Evolutionary conservation across 768 basidiomycete genomes (phyloP), one percentile per base, ranked within the genome.

Genomic region (Leccinellum rugosiceps): DNA sequence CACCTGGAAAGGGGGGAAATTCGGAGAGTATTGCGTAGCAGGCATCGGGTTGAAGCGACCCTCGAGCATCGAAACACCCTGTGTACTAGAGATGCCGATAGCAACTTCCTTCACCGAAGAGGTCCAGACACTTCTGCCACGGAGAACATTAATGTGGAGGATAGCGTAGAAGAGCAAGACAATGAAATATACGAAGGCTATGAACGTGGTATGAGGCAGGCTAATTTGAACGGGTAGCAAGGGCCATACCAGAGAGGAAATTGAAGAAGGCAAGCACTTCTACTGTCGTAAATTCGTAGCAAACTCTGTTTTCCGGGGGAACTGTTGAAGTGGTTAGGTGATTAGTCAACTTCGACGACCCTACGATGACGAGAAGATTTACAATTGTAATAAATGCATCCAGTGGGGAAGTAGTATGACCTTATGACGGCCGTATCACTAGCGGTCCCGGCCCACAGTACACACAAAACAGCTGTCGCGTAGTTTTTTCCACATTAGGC

Each of bases 161-260:
- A 68, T 62, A 47, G 63, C 67, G 31, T 61, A 69, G 5, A 7
- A 19, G 41, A 43, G 19, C 45, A 66, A 46, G 25, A 71, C 30
- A 19, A 65, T 45, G 35, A 59, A 63, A 54, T 69, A 72, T 9
- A 69, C 32, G 51, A 72, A 66, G 15, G 60, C 70, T 68, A 19
- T 35, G n/a, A 32, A 41, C 10, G 26, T 5, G 23, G 23, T 15
- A 31, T 55, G 35, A 58, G n/a, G 52, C 21, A 48, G 21, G 11
- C 9, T 19, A 17, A 35, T 35, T 21, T 3, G 15, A 26, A 28
- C 35, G 38, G n/a, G n/a, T 19, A 41, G 17, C 11, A 10, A 53
- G 30, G n/a, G 41, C 4, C 68, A 3, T 60, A 73, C 70, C 68
- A 9, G 38, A 52, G 51, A 60, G 58, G 59, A 73, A 69, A 52